Base-by-base conservation (phyloP, 2,329 filamentous ascomycete genomes). In the Fusarium torulosum region DNA sequence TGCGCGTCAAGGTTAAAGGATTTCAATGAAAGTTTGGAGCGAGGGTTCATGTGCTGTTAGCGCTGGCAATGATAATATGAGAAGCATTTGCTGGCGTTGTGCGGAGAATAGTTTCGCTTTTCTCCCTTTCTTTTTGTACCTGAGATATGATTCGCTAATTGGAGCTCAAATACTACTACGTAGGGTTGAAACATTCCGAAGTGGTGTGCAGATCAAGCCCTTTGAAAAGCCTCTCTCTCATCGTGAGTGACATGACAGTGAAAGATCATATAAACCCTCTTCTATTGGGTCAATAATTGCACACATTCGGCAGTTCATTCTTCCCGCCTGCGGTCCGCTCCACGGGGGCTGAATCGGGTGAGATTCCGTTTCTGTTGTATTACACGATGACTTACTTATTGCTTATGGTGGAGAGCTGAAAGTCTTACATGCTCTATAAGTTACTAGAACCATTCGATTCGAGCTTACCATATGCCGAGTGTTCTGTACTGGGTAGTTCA, bases 81-180 rank as follows among this genome's bases (percentile, higher is more conserved):
- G 53, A 68, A 71, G 57, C 60, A 66, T 71, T 74, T 72, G 49
- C 61, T 59, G 59, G 70, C 64, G 66, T 74, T 63, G 58, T 59
- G 58, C 29, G 59, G 63, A 65, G 54, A 70, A 62, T 70, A 69
- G 59, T 71, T 70, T 53, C 23, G n/a, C 43, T 52, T 25, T 56
- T 47, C 53, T 52, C 66, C 61, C 68, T 62, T 56, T 54, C 56
- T 54, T 66, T 53, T 60, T 71, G 70, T 69, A 69, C 27, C 5
- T 29, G 27, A 59, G 43, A 63, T 63, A 57, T 53, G 59, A 53
- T 50, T 69, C 54, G 55, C 43, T 54, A 68, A 53, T 57, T 66
- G 54, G 47, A 60, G 56, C 50, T 63, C 60, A 52, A 63, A 65
- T 67, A 47, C 53, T 52, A 46, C 40, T 45, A 46, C 41, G 23